Base-by-base conservation (phyloP, 352 stramenopile species). In the Phytophthora pinifolia region DNA sequence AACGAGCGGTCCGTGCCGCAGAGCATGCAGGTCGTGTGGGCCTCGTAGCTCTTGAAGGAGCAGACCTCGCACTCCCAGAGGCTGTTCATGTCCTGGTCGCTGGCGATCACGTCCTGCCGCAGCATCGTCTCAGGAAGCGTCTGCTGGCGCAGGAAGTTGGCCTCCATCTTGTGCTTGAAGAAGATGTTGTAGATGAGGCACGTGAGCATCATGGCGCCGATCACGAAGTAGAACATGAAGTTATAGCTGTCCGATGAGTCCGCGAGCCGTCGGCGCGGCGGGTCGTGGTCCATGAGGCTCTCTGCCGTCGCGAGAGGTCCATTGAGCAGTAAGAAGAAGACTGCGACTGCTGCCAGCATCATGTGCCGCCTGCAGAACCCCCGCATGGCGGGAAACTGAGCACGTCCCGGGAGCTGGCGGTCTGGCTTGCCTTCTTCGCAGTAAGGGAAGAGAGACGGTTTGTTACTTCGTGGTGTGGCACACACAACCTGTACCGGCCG, bases 41-140 rank as follows among this genome's bases (percentile, higher is more conserved):
- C 77, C 14, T 92, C 82, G 62, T 94, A 92, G 68, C 92, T 97
- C 65, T 96, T 95, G 59, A 97, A 97, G 31, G 74, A 88, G 56
- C 89, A 97, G n/a, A 97, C 88, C n/a, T 92, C 82, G 57, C 89
- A 97, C 48, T 92, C 80, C 89, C 89, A 97, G 9, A 94, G 54
- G 13, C 72, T 79, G 34, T 79, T 89, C 72, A 92, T 91, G 49
- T 92, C 80, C 58, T 90, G 82, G 65, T 94, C 84, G 44, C 84
- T 94, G 6, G 84, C 84, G 51, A 94, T 94, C 51, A 94, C 84
- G 44, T 94, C 84, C 36, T 94, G 84, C 14, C 84, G 82, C 42
- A 92, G 67, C 76, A 94, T 92, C 12, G 83, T 89, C 71, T 94
- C 84, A 15, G 79, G 82, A n/a, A 88, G 54, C 35, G 75, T 57